Percentiles rank a stretch among this genome's conserved stretches.
Evolutionary conservation across 306 rosid genomes (phyloP).

Genomic region (Calophaca sinica): DNA sequence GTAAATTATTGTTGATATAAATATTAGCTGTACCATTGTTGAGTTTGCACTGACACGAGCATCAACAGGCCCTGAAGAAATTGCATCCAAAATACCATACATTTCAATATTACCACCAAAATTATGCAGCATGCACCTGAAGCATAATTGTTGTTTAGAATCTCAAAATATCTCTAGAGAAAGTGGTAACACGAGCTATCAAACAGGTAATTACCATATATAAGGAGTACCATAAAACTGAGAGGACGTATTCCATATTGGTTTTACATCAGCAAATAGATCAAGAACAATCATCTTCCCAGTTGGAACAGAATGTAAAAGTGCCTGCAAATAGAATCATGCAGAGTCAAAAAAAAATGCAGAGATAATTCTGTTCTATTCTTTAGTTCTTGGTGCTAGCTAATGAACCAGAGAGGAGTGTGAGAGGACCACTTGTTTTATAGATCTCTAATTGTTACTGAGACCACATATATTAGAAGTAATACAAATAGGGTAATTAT

Average conservation of each 20-base stretch:
- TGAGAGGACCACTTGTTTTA: background rate
- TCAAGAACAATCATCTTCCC: slow-evolving; percentile 98
- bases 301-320: slow-evolving; percentile 85
- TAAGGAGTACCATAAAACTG: slow-evolving; percentile 96
- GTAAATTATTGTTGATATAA: slow-evolving; percentile 7
- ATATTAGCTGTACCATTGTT: slow-evolving; percentile 73
- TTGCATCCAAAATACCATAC: slow-evolving; percentile 84
- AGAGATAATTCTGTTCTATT: background rate
- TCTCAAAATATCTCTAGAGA: background rate
- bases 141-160: slow-evolving; percentile 14
- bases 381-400: slow-evolving; percentile 4
- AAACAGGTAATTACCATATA: slow-evolving; percentile 71
- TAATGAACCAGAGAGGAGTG: slow-evolving; percentile 16
- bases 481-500: too few species aligned
- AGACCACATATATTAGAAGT: background rate
- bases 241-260: slow-evolving; percentile 83
- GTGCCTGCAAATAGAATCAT: slow-evolving; percentile 71
- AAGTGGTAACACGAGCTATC: slow-evolving; percentile 30
- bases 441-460: background rate
- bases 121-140: slow-evolving; percentile 95
- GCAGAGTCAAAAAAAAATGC: background rate
- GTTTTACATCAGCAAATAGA: slow-evolving; percentile 96
- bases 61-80: slow-evolving; percentile 88
- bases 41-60: slow-evolving; percentile 85
- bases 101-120: slow-evolving; percentile 98